phyloP scores from a whole-genome alignment of 768 basidiomycete genomes.

The Agaricus subrufescens region DNA sequence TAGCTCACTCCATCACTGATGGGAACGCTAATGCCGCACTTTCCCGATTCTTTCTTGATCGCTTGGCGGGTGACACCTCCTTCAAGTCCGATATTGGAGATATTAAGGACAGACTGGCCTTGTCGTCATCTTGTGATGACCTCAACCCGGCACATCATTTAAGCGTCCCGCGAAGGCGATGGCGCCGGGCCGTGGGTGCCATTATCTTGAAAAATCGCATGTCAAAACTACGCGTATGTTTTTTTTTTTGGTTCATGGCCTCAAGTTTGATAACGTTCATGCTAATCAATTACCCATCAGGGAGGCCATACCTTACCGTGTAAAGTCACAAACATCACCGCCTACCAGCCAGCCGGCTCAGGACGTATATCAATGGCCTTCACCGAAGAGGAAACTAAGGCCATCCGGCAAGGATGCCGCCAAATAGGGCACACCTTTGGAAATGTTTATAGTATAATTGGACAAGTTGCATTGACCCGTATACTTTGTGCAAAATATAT shows the following conservation, averaged over 20 bases:
- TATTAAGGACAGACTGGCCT: slow-evolving; percentile 33
- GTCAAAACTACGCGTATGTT: slow-evolving; percentile 30
- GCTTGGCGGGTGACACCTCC: slow-evolving; percentile 19
- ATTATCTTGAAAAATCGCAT: slow-evolving; percentile 30
- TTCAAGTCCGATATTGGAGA: slow-evolving; percentile 9
- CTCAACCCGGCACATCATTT: slow-evolving; percentile 28
- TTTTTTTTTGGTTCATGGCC: neutral
- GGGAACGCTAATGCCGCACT: slow-evolving; percentile 38
- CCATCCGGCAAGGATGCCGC: slow-evolving; percentile 36
- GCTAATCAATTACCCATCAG: slow-evolving; percentile 21
- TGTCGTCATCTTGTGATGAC: slow-evolving; percentile 33
- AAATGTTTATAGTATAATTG: slow-evolving; percentile 41
- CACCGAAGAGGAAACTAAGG: slow-evolving; percentile 22
- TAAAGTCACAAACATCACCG: slow-evolving; percentile 29
- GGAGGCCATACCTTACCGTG: slow-evolving; percentile 56
- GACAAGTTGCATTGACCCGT: slow-evolving; percentile 49
- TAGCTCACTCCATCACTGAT: slow-evolving; percentile 49
- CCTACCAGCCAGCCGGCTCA: slow-evolving; percentile 31
- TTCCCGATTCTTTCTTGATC: slow-evolving; percentile 40
- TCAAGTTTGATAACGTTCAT: neutral
- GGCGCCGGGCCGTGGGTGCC: slow-evolving; percentile 39
- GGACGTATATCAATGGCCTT: slow-evolving; percentile 18
- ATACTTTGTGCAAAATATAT: slow-evolving; percentile 43
- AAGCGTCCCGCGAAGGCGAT: slow-evolving; percentile 32
- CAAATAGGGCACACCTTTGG: slow-evolving; percentile 44